These are phyloP conservation scores for Globisporangium camurandrum DNA, from an alignment of 352 stramenopile genomes.

Conservation along the genomic window DNA sequence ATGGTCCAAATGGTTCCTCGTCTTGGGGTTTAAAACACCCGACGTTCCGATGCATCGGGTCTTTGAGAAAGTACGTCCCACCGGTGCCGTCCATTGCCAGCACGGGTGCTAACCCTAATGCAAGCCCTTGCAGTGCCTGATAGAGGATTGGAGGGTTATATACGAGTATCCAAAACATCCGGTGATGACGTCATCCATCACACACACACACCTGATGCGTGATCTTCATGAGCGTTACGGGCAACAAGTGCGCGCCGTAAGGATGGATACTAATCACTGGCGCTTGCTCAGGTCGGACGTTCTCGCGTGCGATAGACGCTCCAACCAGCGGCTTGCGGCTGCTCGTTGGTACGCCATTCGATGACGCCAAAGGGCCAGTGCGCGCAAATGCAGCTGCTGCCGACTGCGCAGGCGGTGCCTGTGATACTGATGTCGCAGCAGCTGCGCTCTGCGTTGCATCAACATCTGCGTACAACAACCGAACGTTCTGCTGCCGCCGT, in stretches of 20 bases:
- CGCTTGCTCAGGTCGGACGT: slow-evolving; percentile 41
- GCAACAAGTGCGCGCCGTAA: slow-evolving; percentile 68
- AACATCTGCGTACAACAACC: slow-evolving; percentile 28
- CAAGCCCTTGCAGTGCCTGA: slow-evolving; percentile 85
- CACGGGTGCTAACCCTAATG: slow-evolving; percentile 86
- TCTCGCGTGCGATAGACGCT: slow-evolving; percentile 17
- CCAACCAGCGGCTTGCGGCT: slow-evolving; percentile 1
- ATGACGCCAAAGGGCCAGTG: no score
- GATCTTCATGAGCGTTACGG: slow-evolving; percentile 75
- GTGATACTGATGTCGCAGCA: no score
- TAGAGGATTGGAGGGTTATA: background rate
- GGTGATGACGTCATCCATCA: no score
- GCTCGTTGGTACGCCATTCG: slow-evolving; percentile 2
- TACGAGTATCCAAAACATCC: background rate
- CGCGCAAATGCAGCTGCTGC: slow-evolving; percentile 1
- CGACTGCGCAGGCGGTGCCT: slow-evolving; percentile 3
- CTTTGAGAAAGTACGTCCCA: slow-evolving; percentile 97
- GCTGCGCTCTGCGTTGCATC: no score
- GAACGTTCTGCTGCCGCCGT: slow-evolving; percentile 46
- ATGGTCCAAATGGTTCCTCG: slow-evolving; percentile 96
- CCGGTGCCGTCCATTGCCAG: slow-evolving; percentile 94
- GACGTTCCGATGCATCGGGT: slow-evolving; percentile 90
- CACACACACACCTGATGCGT: slow-evolving; percentile 48
- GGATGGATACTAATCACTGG: slow-evolving; percentile 72
- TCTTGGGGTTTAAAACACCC: slow-evolving; percentile 98